A percentile compares a stretch with the other conserved stretches of the same genome.
phyloP scores from a whole-genome alignment of 2,329 filamentous ascomycete genomes.

The Claviceps africana region DNA sequence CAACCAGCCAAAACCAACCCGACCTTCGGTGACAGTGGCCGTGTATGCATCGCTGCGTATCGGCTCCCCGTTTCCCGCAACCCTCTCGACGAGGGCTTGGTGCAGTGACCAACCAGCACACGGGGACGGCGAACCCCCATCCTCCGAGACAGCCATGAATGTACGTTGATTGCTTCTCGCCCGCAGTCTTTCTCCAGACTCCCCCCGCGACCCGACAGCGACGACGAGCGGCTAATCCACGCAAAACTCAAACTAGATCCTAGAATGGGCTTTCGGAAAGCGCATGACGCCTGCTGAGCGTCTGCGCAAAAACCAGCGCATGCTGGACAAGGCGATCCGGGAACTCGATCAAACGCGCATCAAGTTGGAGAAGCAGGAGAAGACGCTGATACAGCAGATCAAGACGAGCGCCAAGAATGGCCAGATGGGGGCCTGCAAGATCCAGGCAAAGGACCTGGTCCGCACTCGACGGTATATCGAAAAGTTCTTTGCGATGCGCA shows the following conservation, averaged over 20 bases:
- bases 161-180: constrained; percentile 23
- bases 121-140: background rate
- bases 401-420: constrained; percentile 97
- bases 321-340: constrained; percentile 91
- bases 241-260: constrained; percentile 44
- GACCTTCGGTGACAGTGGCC: background rate
- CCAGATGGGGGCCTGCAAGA: constrained; percentile 96
- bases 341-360: constrained; percentile 89
- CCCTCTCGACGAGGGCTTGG: background rate
- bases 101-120: background rate
- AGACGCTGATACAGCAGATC: constrained; percentile 89
- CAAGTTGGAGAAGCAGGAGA: constrained; percentile 97
- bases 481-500: constrained; percentile 98
- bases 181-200: background rate
- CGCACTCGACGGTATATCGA: constrained; percentile 87
- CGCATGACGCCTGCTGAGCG: constrained; percentile 94
- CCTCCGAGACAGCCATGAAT: constrained; percentile 35
- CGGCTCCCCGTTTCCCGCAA: background rate
- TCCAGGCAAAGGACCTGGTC: constrained; percentile 94
- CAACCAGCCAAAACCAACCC: background rate
- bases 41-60: background rate
- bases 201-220: background rate
- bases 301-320: constrained; percentile 85
- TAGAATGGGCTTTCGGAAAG: constrained; percentile 99
- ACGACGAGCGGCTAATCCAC: constrained; percentile 1